Percentiles rank a stretch among this genome's conserved stretches.
These are phyloP conservation scores for Hansenula lynferdii DNA, from an alignment of 1,139 yeast genomes.

Conservation along the genomic window DNA sequence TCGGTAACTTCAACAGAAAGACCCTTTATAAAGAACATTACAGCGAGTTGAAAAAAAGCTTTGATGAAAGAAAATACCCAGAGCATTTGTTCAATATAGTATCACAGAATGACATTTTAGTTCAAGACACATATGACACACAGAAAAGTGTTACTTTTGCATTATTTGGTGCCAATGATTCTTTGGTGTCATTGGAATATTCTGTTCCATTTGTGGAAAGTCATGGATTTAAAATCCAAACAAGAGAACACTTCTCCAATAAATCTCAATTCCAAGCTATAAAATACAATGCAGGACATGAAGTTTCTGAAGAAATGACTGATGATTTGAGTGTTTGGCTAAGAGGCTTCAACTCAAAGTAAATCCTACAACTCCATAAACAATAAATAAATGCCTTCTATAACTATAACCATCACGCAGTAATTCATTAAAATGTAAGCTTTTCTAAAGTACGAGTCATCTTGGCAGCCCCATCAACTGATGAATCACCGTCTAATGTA, in stretches of 20 bases:
- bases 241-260: conserved; percentile 4
- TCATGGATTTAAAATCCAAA: not conserved
- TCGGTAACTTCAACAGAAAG: conserved; percentile 17
- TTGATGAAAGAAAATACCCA: conserved; percentile 4
- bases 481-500: conserved; percentile 42
- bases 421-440: conserved; percentile 43
- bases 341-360: not conserved
- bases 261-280: conserved; percentile 10
- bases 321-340: conserved; percentile 11
- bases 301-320: conserved; percentile 16
- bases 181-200: conserved; percentile 8
- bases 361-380: not conserved
- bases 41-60: not conserved
- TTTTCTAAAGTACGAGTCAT: conserved; percentile 61
- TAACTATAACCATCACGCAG: too few species aligned
- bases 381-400: not conserved
- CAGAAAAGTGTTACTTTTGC: conserved; percentile 11
- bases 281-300: conserved; percentile 12
- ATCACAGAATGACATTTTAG: conserved; percentile 11
- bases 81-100: conserved; percentile 8
- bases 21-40: conserved; percentile 1
- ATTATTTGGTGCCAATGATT: conserved; percentile 15
- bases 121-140: conserved; percentile 5
- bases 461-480: conserved; percentile 64
- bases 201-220: conserved; percentile 11